phyloP scores from a whole-genome alignment of 305 asterid species.

The Solanum hybrid region DNA sequence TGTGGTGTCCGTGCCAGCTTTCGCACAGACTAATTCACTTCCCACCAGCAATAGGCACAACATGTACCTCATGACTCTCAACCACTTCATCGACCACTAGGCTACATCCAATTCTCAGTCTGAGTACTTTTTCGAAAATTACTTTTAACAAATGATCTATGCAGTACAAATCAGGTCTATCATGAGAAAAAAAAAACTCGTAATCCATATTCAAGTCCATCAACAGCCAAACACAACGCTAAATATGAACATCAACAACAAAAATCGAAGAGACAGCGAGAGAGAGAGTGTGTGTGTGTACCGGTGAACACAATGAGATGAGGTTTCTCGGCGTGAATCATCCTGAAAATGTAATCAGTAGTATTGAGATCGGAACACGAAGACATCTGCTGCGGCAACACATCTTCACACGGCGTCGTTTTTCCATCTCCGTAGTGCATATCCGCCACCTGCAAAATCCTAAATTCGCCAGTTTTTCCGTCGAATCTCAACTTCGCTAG shows the following conservation, averaged over 20 bases:
- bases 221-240: background rate
- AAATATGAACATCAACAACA: background rate
- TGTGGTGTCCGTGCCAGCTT: background rate
- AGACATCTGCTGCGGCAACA: slow-evolving; percentile 43
- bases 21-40: background rate
- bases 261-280: background rate
- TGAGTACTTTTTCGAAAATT: background rate
- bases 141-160: background rate
- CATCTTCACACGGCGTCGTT: slow-evolving; percentile 56
- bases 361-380: slow-evolving; percentile 92
- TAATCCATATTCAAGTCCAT: background rate
- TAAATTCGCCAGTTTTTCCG: slow-evolving; percentile 47
- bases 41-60: background rate
- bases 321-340: slow-evolving; percentile 62
- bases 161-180: background rate
- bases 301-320: slow-evolving; percentile 73
- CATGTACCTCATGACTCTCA: background rate
- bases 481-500: slow-evolving; percentile 48
- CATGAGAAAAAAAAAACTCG: background rate
- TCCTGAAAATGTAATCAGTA: slow-evolving; percentile 54
- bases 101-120: background rate
- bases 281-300: slow-evolving; percentile 11
- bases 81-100: background rate
- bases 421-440: slow-evolving; percentile 84
- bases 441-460: slow-evolving; percentile 89